A percentile compares a stretch with the other conserved stretches of the same genome.
Evolutionary conservation across 78 protist genomes (phyloP).

Genomic region (Pelomyxa schiedti): DNA sequence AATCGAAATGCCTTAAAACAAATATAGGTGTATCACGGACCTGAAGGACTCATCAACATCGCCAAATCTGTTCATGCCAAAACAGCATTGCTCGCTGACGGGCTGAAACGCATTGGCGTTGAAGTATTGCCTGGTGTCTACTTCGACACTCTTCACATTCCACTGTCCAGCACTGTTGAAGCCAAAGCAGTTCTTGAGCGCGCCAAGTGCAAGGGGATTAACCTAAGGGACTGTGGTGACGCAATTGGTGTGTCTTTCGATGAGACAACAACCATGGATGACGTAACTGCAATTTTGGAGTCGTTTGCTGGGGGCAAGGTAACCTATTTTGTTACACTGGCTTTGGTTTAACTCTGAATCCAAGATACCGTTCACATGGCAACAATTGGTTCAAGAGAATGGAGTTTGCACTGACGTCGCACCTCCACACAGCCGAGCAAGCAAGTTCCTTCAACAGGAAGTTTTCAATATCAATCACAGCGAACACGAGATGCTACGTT

Average conservation of each 20-base stretch:
- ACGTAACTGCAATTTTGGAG: slow-evolving; percentile 22
- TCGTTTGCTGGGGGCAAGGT: not conserved
- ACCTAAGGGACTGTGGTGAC: slow-evolving; percentile 49
- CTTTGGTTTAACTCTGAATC: not conserved
- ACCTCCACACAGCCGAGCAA: slow-evolving; percentile 4
- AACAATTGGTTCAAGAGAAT: too few relatives aligned
- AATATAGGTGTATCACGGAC: slow-evolving; percentile 97
- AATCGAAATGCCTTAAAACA: too few relatives aligned
- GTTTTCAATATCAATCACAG: slow-evolving; percentile 80
- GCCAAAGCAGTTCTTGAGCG: slow-evolving; percentile 12
- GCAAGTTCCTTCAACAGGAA: slow-evolving; percentile 59
- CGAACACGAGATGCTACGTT: slow-evolving; percentile 85
- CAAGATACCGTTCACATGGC: not conserved
- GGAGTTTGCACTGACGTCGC: slow-evolving; percentile 7
- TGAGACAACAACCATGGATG: slow-evolving; percentile 44
- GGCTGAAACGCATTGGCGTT: slow-evolving; percentile 38
- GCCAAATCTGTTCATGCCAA: slow-evolving; percentile 62
- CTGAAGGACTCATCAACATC: slow-evolving; percentile 80
- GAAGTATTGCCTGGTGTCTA: slow-evolving; percentile 2
- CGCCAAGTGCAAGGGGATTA: slow-evolving; percentile 28
- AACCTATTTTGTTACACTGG: not conserved
- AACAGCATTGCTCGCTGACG: slow-evolving; percentile 38
- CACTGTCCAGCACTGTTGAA: not conserved
- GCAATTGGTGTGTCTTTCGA: slow-evolving; percentile 69
- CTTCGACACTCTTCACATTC: slow-evolving; percentile 71